Percentiles rank a stretch among this genome's conserved stretches.
Conservation (phyloP, 2,329 filamentous ascomycete species). For the Aspergillus fijiensis region DNA sequence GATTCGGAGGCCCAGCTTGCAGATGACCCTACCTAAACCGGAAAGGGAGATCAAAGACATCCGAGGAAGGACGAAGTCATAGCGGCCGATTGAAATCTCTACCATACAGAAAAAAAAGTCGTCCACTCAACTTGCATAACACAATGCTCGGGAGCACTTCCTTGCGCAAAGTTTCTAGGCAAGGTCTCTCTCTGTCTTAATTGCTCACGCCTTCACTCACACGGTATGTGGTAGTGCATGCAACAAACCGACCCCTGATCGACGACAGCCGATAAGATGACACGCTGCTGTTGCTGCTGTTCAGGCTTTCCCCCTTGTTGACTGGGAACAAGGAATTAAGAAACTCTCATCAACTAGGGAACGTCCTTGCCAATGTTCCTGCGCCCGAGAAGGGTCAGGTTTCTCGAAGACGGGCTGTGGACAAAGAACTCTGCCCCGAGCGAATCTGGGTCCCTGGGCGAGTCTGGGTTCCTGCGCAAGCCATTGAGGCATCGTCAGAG, state of each 20-base stretch:
- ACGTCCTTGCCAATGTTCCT: conserved; percentile 7
- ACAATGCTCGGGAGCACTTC: not conserved
- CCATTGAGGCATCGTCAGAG: conserved; percentile 10
- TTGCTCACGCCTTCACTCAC: not conserved
- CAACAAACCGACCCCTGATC: not conserved
- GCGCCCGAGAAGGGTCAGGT: conserved; percentile 1
- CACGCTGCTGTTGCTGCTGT: not conserved
- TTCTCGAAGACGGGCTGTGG: not conserved
- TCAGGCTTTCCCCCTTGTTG: not conserved
- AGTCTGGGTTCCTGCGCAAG: conserved; percentile 26
- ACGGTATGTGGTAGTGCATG: not conserved
- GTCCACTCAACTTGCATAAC: not conserved
- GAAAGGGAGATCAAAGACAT: not conserved
- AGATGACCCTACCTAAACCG: not conserved
- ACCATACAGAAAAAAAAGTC: not conserved
- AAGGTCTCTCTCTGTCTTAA: not conserved
- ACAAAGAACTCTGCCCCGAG: conserved; percentile 14
- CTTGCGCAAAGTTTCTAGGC: not conserved
- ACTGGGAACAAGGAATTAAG: conserved; percentile 4
- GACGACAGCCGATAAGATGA: not conserved
- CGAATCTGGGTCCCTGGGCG: conserved; percentile 6
- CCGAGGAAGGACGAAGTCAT: not conserved
- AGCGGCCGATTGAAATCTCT: not conserved
- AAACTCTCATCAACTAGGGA: conserved; percentile 8
- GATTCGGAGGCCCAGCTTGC: not conserved